Conservation (phyloP, 1,139 yeast genomes). For the Suhomyces choctaworum region DNA sequence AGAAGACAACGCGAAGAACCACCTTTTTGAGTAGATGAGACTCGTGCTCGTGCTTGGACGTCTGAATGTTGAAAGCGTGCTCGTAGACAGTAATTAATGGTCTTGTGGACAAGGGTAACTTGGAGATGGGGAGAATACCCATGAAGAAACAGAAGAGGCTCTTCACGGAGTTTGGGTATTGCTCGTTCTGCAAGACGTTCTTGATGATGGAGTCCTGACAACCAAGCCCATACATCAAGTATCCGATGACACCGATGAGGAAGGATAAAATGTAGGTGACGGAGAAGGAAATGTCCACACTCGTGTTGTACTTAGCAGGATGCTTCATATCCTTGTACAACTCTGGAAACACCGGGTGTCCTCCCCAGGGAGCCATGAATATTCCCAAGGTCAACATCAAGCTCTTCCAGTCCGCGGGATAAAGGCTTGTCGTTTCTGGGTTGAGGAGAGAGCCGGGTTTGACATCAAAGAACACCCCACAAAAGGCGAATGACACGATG, state of each 20-base stretch:
- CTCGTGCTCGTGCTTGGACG: not conserved
- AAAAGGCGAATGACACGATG: constrained; percentile 53
- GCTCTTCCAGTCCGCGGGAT: constrained; percentile 52
- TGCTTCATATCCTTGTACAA: constrained; percentile 81
- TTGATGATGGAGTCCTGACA: constrained; percentile 43
- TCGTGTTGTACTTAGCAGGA: constrained; percentile 43
- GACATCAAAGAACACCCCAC: constrained; percentile 58
- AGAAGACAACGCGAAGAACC: constrained; percentile 25
- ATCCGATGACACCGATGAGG: constrained; percentile 37
- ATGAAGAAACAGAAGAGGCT: constrained; percentile 34
- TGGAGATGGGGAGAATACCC: constrained; percentile 44
- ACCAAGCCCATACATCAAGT: constrained; percentile 41
- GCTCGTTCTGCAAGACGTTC: constrained; percentile 35
- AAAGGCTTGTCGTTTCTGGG: constrained; percentile 50
- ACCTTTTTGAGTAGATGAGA: constrained; percentile 13
- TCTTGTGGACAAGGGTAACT: constrained; percentile 40
- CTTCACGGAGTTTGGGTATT: constrained; percentile 35
- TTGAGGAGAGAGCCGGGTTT: constrained; percentile 68
- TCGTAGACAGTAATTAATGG: constrained; percentile 47
- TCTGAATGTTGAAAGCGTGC: constrained; percentile 13
- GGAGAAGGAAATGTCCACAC: constrained; percentile 35
- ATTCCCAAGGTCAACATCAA: constrained; percentile 69
- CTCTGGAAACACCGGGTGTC: constrained; percentile 85
- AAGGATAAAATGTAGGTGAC: constrained; percentile 37
- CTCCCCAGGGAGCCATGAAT: constrained; percentile 88